Evolutionary conservation across 2,329 filamentous ascomycete species (phyloP), one percentile per base, ranked within the genome.

Genomic region (Paecilomyces sp.): DNA sequence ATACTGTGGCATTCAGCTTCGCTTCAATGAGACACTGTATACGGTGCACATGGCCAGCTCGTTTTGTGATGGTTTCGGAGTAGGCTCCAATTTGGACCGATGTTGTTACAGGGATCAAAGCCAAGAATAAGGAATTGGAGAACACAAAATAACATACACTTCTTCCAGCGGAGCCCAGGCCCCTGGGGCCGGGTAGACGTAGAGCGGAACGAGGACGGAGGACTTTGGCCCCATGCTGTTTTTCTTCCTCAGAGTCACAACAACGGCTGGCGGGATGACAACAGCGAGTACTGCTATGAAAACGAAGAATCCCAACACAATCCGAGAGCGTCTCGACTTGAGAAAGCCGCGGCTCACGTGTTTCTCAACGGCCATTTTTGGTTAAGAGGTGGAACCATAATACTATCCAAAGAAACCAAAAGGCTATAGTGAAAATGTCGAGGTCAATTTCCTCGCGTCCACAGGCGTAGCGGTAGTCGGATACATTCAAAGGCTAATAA

Each of bases 191-290:
- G 79, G 79, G 67, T 81, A 81, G 51, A 81, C 71, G 67, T 81
- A 81, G 57, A 82, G 76, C 61, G 78, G 79, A 53, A 82, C 72
- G 60, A 81, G 71, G 13, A 81, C 74, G 55, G 74, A 76, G 34
- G 75, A 70, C 65, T 72, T 73, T 3, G 74, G 71, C 36, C 68
- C 68, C 68, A 71, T 72, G 59, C 25, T 28, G 3, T 70, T 70
- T 62, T 73, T 71, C 60, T 69, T 72, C 59, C 65, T 68, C 25
- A 71, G 66, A 33, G 71, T 71, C 25, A 74, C 67, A 50, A 74
- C 69, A 47, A 75, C 66, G 31, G 72, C 69, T 6, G 72, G 63
- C 25, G 71, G 70, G 33, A 72, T 70, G 60, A 73, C 63, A 34
- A 68, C 65, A 34, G 66, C 71, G 58, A 71, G 67, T 58, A 73